Percentiles rank a stretch among this genome's conserved stretches.
Conservation (phyloP, 2,329 filamentous ascomycete genomes). For the Aspergillus latus region DNA sequence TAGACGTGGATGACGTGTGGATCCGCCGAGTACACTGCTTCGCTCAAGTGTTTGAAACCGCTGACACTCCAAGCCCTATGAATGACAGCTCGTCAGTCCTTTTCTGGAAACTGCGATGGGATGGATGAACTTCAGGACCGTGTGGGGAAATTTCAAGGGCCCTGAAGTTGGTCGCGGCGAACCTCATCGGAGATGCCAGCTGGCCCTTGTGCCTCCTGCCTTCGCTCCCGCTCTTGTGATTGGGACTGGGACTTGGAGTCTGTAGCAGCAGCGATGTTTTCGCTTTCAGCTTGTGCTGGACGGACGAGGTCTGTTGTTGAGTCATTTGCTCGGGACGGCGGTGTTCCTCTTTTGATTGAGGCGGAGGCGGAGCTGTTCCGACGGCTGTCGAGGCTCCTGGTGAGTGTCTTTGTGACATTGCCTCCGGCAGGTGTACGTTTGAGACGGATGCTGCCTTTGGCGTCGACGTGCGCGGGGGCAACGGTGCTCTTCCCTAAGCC, state of each 20-base stretch:
- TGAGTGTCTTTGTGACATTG: slow-evolving; percentile 73
- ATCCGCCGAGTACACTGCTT: not conserved
- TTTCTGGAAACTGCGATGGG: slow-evolving; percentile 5
- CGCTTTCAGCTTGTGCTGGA: slow-evolving; percentile 32
- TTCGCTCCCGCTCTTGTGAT: slow-evolving; percentile 22
- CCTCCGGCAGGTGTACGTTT: slow-evolving; percentile 61
- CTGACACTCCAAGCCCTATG: slow-evolving; percentile 20
- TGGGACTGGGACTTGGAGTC: slow-evolving; percentile 31
- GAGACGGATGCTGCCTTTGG: slow-evolving; percentile 65
- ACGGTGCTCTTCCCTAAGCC: slow-evolving; percentile 90
- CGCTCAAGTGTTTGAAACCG: not conserved
- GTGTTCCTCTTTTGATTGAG: slow-evolving; percentile 72
- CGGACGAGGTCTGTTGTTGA: slow-evolving; percentile 37
- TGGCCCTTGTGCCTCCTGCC: slow-evolving; percentile 26
- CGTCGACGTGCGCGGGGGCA: slow-evolving; percentile 81
- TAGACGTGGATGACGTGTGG: not conserved
- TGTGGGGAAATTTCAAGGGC: slow-evolving; percentile 36
- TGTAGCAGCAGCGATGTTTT: slow-evolving; percentile 27
- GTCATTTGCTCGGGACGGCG: slow-evolving; percentile 34
- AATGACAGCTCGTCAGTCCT: slow-evolving; percentile 23
- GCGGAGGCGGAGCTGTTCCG: slow-evolving; percentile 82
- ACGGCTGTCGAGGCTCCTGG: slow-evolving; percentile 85
- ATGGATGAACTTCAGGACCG: slow-evolving; percentile 10
- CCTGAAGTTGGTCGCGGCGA: slow-evolving; percentile 48
- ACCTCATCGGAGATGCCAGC: slow-evolving; percentile 48